Percentiles rank a stretch among this genome's conserved stretches.
Evolutionary conservation across 768 basidiomycete species (phyloP).

Genomic region (Tephrocybe sp.): DNA sequence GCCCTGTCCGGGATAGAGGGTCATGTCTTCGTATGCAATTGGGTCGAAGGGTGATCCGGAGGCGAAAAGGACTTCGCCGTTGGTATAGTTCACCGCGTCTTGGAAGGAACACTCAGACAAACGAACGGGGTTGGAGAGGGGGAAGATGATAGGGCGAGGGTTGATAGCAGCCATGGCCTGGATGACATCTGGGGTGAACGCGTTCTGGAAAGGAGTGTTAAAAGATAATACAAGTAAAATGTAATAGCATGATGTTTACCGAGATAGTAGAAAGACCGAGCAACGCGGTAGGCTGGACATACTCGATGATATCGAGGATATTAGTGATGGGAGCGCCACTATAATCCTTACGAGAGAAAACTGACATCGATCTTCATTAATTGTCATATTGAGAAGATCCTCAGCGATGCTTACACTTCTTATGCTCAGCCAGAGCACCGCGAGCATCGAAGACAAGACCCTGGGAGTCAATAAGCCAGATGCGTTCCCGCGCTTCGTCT

Average conservation of each 20-base stretch:
- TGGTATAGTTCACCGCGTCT: conserved; percentile 70
- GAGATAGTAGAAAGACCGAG: conserved; percentile 87
- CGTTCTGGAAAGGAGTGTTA: conserved; percentile 42
- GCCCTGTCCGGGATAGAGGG: conserved; percentile 80
- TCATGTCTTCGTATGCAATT: conserved; percentile 52
- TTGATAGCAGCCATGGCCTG: conserved; percentile 78
- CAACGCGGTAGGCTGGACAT: conserved; percentile 86
- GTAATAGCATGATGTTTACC: conserved; percentile 29
- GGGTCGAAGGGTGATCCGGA: conserved; percentile 85
- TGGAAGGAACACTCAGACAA: conserved; percentile 80
- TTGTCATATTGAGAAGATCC: not conserved
- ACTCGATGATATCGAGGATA: conserved; percentile 74
- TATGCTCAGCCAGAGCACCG: conserved; percentile 76
- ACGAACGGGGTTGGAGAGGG: conserved; percentile 86
- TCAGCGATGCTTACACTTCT: conserved; percentile 57
- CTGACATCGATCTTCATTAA: conserved; percentile 33
- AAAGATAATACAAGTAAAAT: conserved; percentile 1
- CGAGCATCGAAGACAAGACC: conserved; percentile 80
- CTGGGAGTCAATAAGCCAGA: conserved; percentile 86
- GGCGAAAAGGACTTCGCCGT: conserved; percentile 81
- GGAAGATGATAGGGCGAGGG: conserved; percentile 86
- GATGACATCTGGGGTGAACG: conserved; percentile 74
- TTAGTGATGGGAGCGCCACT: conserved; percentile 71
- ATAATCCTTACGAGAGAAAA: conserved; percentile 84
- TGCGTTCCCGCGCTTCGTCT: conserved; percentile 72